These are phyloP conservation scores for Tremella mesenterica DNA, from an alignment of 768 basidiomycete species.

Conservation along the genomic window DNA sequence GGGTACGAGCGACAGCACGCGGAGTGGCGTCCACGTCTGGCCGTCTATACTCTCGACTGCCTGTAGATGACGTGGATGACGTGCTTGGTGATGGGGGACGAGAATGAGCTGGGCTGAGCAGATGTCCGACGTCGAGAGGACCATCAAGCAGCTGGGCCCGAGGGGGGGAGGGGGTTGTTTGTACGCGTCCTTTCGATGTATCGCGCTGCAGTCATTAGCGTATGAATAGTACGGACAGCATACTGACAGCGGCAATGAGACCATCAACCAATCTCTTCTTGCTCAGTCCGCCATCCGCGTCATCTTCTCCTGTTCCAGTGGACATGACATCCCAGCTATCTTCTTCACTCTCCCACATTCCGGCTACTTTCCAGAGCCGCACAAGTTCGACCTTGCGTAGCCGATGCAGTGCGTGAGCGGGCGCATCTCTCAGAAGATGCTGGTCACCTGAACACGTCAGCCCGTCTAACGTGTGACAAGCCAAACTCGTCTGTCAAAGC, in stretches of 20 bases:
- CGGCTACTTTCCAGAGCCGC: slow-evolving; percentile 42
- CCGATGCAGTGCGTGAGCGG: slow-evolving; percentile 31
- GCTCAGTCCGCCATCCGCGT: slow-evolving; percentile 23
- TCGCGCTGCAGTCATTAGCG: slow-evolving; percentile 7
- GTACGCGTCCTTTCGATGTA: not conserved
- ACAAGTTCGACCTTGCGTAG: slow-evolving; percentile 41
- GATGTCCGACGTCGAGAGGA: slow-evolving; percentile 9
- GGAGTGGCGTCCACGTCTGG: slow-evolving; percentile 24
- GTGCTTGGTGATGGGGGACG: slow-evolving; percentile 16
- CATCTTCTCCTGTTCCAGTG: slow-evolving; percentile 16
- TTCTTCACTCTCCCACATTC: slow-evolving; percentile 32
- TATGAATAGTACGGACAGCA: not conserved
- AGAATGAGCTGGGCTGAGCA: slow-evolving; percentile 7
- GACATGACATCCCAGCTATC: slow-evolving; percentile 10
- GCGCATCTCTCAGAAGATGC: slow-evolving; percentile 37
- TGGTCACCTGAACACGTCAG: slow-evolving; percentile 31
- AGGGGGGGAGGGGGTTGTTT: slow-evolving; percentile 14
- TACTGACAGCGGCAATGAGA: slow-evolving; percentile 34
- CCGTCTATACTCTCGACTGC: too few species aligned
- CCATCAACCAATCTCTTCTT: slow-evolving; percentile 43
- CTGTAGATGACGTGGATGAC: not conserved
- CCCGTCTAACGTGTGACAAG: not conserved
- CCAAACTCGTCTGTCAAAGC: too few species aligned
- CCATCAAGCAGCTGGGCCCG: slow-evolving; percentile 11
- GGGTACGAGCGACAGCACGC: slow-evolving; percentile 14